Evolutionary conservation across 2,329 filamentous ascomycete species (phyloP).

Genomic region (Drechslera avenae): DNA sequence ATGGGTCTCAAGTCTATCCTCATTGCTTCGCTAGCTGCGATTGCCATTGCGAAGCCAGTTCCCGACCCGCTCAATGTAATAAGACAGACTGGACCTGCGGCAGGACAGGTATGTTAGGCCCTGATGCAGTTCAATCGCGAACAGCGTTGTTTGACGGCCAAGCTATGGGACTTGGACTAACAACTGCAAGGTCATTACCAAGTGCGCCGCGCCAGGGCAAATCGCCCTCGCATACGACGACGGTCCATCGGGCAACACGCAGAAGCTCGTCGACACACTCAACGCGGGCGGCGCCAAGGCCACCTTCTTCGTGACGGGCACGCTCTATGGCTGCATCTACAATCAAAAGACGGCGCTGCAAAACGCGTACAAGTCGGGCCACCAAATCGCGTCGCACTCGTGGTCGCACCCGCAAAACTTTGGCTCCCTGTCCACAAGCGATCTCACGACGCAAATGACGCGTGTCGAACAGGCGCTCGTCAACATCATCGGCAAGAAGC

Average conservation of each 20-base stretch:
- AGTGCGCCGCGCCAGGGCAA: conserved; percentile 34
- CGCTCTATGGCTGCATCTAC: conserved; percentile 45
- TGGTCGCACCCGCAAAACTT: conserved; percentile 45
- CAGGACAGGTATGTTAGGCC: conserved; percentile 23
- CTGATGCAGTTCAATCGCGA: not conserved
- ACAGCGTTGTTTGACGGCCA: not conserved
- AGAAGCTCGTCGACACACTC: conserved; percentile 40
- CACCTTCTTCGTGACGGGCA: conserved; percentile 44
- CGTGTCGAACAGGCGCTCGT: conserved; percentile 41
- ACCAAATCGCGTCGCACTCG: conserved; percentile 46
- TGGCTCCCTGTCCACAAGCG: conserved; percentile 35
- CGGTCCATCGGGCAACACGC: conserved; percentile 44
- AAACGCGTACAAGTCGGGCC: conserved; percentile 40
- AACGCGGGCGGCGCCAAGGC: conserved; percentile 40
- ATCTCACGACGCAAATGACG: conserved; percentile 41
- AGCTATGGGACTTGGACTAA: not conserved
- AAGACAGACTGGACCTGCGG: conserved; percentile 33
- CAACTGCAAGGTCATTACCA: conserved; percentile 31
- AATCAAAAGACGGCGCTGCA: conserved; percentile 38
- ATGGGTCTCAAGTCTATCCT: conserved; percentile 35
- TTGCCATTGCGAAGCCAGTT: conserved; percentile 29
- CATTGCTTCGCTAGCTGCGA: conserved; percentile 26
- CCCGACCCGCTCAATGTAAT: conserved; percentile 36
- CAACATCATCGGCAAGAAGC: conserved; percentile 46
- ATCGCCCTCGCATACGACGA: conserved; percentile 46